Conservation (phyloP, 208 protist genomes). For the Acanthamoeba lenticulata region DNA sequence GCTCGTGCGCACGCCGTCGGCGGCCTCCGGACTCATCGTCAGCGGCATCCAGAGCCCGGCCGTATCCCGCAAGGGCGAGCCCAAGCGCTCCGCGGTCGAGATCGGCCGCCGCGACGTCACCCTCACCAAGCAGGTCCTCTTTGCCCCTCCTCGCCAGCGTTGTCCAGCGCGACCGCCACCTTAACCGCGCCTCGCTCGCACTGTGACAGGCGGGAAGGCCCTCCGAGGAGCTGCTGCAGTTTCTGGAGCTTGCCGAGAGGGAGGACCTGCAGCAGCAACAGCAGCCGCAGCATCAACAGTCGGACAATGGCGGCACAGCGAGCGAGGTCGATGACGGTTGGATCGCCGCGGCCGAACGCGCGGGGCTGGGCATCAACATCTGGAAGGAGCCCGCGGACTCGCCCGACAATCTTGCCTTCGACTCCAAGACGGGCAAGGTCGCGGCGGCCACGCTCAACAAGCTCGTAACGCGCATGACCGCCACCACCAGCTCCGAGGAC, state of each 20-base stretch:
- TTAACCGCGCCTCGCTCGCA: not conserved
- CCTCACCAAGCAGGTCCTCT: not conserved
- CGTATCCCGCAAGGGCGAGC: not conserved
- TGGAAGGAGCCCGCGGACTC: constrained; percentile 70
- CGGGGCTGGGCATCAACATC: constrained; percentile 14
- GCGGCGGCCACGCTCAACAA: constrained; percentile 41
- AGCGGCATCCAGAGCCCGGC: constrained; percentile 20
- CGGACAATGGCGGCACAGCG: not conserved
- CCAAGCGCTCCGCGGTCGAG: constrained; percentile 5
- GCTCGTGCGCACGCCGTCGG: not conserved
- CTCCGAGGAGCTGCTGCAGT: not conserved
- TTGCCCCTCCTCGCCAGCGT: not conserved
- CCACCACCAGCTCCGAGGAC: constrained; percentile 37
- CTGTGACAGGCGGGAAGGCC: not conserved
- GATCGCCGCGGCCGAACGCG: constrained; percentile 35
- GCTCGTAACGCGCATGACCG: constrained; percentile 44
- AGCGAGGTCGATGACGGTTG: constrained; percentile 7
- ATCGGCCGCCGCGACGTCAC: not conserved
- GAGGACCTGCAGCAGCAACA: not conserved
- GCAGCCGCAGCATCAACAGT: too few relatives aligned
- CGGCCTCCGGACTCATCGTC: not conserved
- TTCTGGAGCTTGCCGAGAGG: constrained; percentile 20
- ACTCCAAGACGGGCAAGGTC: constrained; percentile 51
- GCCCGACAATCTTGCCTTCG: constrained; percentile 49
- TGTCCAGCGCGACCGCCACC: not conserved